A percentile compares a stretch with the other conserved stretches of the same genome.
Conservation (phyloP, 139 green algal genomes). For the Chara braunii region DNA sequence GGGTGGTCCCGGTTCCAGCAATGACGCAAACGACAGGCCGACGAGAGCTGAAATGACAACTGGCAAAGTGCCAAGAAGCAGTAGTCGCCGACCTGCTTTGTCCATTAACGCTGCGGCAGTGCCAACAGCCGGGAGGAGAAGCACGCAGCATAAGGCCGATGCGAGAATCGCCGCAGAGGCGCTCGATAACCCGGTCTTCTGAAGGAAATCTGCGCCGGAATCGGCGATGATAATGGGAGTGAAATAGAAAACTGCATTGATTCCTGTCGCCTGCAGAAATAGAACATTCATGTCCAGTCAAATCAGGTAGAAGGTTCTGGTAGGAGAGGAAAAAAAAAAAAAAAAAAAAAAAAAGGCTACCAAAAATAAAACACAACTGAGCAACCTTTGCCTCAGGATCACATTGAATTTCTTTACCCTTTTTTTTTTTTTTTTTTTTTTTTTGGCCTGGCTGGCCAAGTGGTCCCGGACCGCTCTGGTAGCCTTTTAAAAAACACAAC, state of each 20-base stretch:
- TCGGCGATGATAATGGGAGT: conserved; percentile 27
- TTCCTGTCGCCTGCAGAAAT: conserved; percentile 27
- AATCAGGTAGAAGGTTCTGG: no score
- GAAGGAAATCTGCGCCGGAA: conserved; percentile 9
- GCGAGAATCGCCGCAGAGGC: conserved; percentile 29
- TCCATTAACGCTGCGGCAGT: conserved; percentile 33
- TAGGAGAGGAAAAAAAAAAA: no score
- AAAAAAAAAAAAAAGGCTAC: no score
- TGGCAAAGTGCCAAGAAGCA: conserved; percentile 29
- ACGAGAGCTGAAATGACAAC: conserved; percentile 17
- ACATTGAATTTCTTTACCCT: no score
- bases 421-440: no score
- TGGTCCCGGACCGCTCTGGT: no score
- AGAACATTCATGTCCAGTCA: no score
- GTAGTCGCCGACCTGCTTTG: conserved; percentile 10
- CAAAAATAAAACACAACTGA: no score
- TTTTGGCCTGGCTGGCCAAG: no score
- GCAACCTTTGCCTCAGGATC: no score
- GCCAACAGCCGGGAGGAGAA: conserved; percentile 28
- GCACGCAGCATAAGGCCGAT: neutral
- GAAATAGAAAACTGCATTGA: conserved; percentile 39
- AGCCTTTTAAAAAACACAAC: no score
- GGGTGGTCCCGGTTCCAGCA: no score
- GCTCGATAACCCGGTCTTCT: neutral
- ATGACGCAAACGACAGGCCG: neutral